Evolutionary conservation across 1,284 basidiomycete species (phyloP).

Genomic region (Ceratobasidium sp.): DNA sequence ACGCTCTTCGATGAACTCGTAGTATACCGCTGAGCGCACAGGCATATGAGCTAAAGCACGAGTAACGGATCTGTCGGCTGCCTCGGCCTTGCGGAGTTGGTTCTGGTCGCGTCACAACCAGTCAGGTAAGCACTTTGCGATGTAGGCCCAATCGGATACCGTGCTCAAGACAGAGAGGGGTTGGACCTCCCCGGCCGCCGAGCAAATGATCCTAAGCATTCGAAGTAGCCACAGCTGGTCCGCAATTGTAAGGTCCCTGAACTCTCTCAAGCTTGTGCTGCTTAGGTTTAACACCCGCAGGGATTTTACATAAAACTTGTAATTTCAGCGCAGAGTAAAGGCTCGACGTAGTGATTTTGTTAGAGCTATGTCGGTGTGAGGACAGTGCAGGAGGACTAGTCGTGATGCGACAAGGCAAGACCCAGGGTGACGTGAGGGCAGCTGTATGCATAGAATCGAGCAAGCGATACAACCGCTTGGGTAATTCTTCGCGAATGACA

Average conservation of each 20-base stretch:
- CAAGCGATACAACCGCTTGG: neutral
- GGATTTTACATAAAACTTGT: neutral
- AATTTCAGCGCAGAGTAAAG: neutral
- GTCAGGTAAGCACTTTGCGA: neutral
- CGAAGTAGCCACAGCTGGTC: conserved; percentile 4
- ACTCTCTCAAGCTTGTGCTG: neutral
- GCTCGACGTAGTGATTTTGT: neutral
- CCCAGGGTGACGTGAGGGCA: conserved; percentile 7
- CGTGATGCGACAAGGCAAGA: neutral
- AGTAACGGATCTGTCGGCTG: neutral
- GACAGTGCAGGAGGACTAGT: neutral
- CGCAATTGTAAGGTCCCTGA: conserved; percentile 5
- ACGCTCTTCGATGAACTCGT: neutral
- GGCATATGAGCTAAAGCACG: conserved; percentile 16
- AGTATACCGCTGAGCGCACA: neutral
- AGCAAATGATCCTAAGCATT: neutral
- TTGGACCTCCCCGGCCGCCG: conserved; percentile 7
- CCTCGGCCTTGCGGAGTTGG: conserved; percentile 5
- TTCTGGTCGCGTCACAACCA: conserved; percentile 33
- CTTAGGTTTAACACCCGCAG: neutral
- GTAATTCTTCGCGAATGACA: neutral
- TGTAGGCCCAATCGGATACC: neutral
- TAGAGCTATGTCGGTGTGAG: neutral
- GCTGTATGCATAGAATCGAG: conserved; percentile 1
- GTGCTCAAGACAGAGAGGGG: neutral